Base-by-base conservation (phyloP, 495 filamentous ascomycete species). In the Aspergillus panamensis region DNA sequence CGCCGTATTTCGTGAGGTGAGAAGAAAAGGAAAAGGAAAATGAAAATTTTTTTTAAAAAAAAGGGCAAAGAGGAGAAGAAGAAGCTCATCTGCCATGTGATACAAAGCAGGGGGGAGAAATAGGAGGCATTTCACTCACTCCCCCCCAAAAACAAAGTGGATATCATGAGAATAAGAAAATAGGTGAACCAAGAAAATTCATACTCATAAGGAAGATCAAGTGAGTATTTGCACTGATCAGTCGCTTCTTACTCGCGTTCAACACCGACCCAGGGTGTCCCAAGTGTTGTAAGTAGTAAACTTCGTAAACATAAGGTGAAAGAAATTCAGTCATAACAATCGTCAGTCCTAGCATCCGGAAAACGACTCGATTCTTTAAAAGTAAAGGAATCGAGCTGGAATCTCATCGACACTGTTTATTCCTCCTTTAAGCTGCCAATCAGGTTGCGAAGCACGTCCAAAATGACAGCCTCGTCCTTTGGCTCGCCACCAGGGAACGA, bases 401-500 rank as follows among this genome's bases (percentile, higher is more conserved):
- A 13, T 19, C 42, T 17, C n/a, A 20, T 17, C 3, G 21, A 37
- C 25, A 21, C 19, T 29, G 35, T 35, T 62, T 64, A 73, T 51
- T 72, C 66, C 9, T 70, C 73, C 55, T 74, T 74, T 45, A 79
- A 49, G 48, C 74, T 74, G 44, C 68, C 71, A 43, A 79, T 72
- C 62, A 79, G 51, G 52, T 71, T 73, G 33, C 69, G 63, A 17
- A 79, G 69, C 20, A 74, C 73, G 59, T 77, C 71, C 57, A 76
- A 61, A 61, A 79, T 73, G 51, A 79, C 76, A 14, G 68, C 71
- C 62, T 79, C 76, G 55, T 79, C 76, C 43, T 75, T 74, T 10
- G 76, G 74, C 55, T 77, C 76, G 14, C 76, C 76, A 32, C 74
- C 74, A 10, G 74, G 71, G 66, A 79, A 77, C n/a, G 76, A 77